Percentiles rank a stretch among this genome's conserved stretches.
Evolutionary conservation across 1,284 basidiomycete genomes (phyloP).

Genomic region (Omphalotus olearius): DNA sequence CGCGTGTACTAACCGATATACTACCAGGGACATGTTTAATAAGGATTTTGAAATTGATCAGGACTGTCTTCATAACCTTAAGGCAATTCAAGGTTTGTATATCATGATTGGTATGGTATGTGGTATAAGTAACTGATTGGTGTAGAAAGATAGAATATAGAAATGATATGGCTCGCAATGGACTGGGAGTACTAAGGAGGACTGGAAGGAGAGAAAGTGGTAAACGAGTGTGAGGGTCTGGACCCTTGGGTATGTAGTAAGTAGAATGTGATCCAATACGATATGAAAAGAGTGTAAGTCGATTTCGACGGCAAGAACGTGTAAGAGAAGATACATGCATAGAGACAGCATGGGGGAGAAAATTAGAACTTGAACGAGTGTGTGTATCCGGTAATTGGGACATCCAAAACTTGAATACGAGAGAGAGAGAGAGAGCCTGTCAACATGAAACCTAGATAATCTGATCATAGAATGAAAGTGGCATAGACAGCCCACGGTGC

Average conservation of each 20-base stretch:
- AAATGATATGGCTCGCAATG: neutral
- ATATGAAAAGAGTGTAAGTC: neutral
- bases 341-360: neutral
- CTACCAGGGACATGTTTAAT: conserved; percentile 9
- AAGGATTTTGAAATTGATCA: too few relatives aligned
- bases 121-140: too few relatives aligned
- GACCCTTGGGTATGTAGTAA: too few relatives aligned
- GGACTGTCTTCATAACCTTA: too few relatives aligned
- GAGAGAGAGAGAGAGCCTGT: neutral
- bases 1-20: conserved; percentile 13
- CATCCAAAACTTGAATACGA: neutral
- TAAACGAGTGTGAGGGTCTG: too few relatives aligned
- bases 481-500: too few relatives aligned
- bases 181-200: neutral
- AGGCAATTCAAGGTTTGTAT: too few relatives aligned
- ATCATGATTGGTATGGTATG: too few relatives aligned
- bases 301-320: neutral
- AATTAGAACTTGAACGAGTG: neutral
- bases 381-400: neutral
- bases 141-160: too few relatives aligned
- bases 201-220: too few relatives aligned
- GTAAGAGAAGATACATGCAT: neutral
- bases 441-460: too few relatives aligned
- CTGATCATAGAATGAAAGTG: too few relatives aligned
- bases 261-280: neutral